phyloP scores from a whole-genome alignment of 116 monocot genomes.

The Dioscorea cayenensis region DNA sequence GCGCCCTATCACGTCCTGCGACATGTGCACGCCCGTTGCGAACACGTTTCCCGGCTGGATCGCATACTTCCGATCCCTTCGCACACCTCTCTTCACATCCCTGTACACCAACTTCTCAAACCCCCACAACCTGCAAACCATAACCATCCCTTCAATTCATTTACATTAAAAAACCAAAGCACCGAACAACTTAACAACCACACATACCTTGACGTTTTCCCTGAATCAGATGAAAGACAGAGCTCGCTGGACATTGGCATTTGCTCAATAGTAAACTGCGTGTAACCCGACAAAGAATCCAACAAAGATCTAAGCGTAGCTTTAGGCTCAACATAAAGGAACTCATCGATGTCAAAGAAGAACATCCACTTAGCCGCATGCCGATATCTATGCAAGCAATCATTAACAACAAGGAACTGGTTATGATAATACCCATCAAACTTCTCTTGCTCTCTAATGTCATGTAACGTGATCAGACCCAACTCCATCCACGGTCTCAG shows the following conservation, averaged over 20 bases:
- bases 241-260: slow-evolving; percentile 68
- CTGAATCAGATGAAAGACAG: slow-evolving; percentile 20
- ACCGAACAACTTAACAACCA: neutral
- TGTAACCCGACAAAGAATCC: slow-evolving; percentile 20
- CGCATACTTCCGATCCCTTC: slow-evolving; percentile 66
- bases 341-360: slow-evolving; percentile 81
- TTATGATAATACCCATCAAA: slow-evolving; percentile 77
- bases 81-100: slow-evolving; percentile 40
- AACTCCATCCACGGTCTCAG: slow-evolving; percentile 59
- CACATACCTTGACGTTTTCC: slow-evolving; percentile 4
- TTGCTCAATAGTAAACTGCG: slow-evolving; percentile 79
- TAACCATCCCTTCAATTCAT: neutral
- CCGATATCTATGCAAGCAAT: slow-evolving; percentile 60
- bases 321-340: slow-evolving; percentile 26
- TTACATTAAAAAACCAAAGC: too few relatives aligned
- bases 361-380: slow-evolving; percentile 60
- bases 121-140: slow-evolving; percentile 60
- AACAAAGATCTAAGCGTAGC: slow-evolving; percentile 25
- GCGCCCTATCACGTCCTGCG: slow-evolving; percentile 51
- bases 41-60: slow-evolving; percentile 52
- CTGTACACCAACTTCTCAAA: slow-evolving; percentile 76
- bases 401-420: slow-evolving; percentile 77
- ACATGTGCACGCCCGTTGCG: slow-evolving; percentile 72
- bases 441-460: slow-evolving; percentile 51
- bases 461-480: slow-evolving; percentile 48